Evolutionary conservation across 2,329 filamentous ascomycete genomes (phyloP).

Genomic region (Hyphodiscus sp.): DNA sequence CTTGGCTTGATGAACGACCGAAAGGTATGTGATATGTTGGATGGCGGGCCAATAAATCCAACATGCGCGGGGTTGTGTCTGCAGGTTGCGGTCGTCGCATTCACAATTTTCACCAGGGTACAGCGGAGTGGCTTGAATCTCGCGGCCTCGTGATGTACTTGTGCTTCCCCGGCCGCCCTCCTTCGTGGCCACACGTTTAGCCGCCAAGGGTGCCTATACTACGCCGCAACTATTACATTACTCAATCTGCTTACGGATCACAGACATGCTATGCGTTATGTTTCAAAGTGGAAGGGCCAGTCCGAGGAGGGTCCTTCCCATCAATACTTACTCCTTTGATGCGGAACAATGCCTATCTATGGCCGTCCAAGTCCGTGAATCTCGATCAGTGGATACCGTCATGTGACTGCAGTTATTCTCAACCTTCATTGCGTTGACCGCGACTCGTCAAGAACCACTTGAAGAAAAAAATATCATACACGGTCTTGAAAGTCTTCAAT

Average conservation of each 20-base stretch:
- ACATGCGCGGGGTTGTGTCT: conserved; percentile 8
- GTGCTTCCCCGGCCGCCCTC: conserved; percentile 12
- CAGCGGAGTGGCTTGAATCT: conserved; percentile 20
- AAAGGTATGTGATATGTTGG: conserved; percentile 3
- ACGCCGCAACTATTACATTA: conserved; percentile 2
- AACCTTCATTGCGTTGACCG: neutral
- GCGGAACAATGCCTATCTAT: neutral
- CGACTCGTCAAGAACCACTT: neutral
- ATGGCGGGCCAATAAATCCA: conserved; percentile 3
- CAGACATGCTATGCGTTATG: neutral
- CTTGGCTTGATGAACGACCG: conserved; percentile 4
- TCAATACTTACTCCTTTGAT: neutral
- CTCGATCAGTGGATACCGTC: neutral
- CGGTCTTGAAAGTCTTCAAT: neutral
- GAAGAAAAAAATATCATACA: neutral
- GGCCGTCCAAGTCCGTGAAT: neutral
- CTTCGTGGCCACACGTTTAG: conserved; percentile 12
- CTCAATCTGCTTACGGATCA: neutral
- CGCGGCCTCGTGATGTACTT: conserved; percentile 21
- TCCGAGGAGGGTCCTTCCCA: neutral
- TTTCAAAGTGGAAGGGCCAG: neutral
- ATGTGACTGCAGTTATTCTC: neutral
- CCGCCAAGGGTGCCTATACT: conserved; percentile 12
- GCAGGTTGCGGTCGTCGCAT: conserved; percentile 9
- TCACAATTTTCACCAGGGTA: conserved; percentile 11